Percentiles rank a stretch among this genome's conserved stretches.
phyloP scores from a whole-genome alignment of 106 monocot species.

The Triglochin maritima region DNA sequence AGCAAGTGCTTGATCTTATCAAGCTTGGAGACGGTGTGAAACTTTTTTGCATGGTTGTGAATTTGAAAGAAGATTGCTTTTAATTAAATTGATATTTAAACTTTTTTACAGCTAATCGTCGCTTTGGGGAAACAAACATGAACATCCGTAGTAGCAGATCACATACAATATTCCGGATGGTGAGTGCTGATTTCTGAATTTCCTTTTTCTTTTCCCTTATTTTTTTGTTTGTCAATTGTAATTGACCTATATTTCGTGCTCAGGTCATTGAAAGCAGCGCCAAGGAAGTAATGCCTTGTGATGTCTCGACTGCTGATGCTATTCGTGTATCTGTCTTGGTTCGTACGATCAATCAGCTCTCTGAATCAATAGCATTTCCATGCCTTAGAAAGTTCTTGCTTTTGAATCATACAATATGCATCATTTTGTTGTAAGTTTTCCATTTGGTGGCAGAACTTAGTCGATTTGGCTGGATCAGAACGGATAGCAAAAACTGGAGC shows the following conservation, averaged over 20 bases:
- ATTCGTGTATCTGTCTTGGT: conserved; percentile 93
- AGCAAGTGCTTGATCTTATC: conserved; percentile 82
- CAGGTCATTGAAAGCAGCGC: conserved; percentile 94
- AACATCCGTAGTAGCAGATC: conserved; percentile 87
- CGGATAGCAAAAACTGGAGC: conserved; percentile 90
- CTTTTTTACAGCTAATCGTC: conserved; percentile 58
- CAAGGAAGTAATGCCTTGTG: conserved; percentile 29
- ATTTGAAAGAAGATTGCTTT: too few relatives aligned
- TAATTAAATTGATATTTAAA: not conserved
- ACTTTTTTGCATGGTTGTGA: not conserved
- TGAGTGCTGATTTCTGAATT: conserved; percentile 7
- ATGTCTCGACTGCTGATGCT: conserved; percentile 46
- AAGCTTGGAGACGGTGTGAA: conserved; percentile 73
- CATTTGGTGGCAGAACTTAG: conserved; percentile 53
- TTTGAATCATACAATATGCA: not conserved
- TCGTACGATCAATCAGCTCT: conserved; percentile 5
- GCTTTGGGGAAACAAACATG: conserved; percentile 97
- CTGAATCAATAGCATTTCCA: not conserved
- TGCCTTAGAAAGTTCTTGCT: not conserved
- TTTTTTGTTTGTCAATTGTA: too few relatives aligned
- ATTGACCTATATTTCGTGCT: not conserved
- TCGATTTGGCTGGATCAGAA: conserved; percentile 95
- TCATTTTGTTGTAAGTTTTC: not conserved
- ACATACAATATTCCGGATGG: conserved; percentile 97
- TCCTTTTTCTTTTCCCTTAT: not conserved